These are phyloP conservation scores for Fonsecaea monophora DNA, from an alignment of 2,329 filamentous ascomycete genomes.

Conservation along the genomic window DNA sequence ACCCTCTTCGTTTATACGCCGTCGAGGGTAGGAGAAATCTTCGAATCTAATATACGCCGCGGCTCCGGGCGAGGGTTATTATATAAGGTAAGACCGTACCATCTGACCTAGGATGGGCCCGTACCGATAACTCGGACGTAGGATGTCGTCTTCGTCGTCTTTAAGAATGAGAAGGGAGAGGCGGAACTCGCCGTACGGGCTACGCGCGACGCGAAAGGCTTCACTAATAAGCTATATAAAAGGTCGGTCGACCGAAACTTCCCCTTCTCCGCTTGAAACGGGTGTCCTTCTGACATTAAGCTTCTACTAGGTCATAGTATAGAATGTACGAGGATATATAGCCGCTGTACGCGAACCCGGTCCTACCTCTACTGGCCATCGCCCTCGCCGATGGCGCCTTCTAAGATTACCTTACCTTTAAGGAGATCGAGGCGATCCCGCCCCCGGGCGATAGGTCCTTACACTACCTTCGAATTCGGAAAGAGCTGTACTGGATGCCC, in stretches of 20 bases:
- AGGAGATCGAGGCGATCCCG: constrained; percentile 38
- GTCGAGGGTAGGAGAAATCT: constrained; percentile 35
- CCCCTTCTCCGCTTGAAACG: constrained; percentile 15
- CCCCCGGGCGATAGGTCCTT: constrained; percentile 31
- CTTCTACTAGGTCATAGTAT: constrained; percentile 35
- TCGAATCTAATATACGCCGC: constrained; percentile 32
- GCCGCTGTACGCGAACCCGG: constrained; percentile 35
- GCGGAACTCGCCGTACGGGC: constrained; percentile 31
- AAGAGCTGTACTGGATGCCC: constrained; percentile 33
- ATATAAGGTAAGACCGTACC: constrained; percentile 29
- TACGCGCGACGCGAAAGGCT: constrained; percentile 33
- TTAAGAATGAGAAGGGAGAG: constrained; percentile 37
- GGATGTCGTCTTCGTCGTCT: constrained; percentile 36
- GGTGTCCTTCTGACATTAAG: constrained; percentile 20
- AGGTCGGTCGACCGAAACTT: constrained; percentile 28
- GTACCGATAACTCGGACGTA: constrained; percentile 17
- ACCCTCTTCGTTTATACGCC: constrained; percentile 36
- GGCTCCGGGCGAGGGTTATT: constrained; percentile 32
- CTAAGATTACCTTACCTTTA: constrained; percentile 35
- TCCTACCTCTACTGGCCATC: constrained; percentile 35
- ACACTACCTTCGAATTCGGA: constrained; percentile 31
- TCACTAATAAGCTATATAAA: constrained; percentile 36
- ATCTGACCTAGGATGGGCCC: constrained; percentile 11
- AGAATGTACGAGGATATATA: constrained; percentile 40
- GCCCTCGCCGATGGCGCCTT: constrained; percentile 37